Conservation (phyloP, 1,139 yeast genomes). For the Geotrichum candidum region DNA sequence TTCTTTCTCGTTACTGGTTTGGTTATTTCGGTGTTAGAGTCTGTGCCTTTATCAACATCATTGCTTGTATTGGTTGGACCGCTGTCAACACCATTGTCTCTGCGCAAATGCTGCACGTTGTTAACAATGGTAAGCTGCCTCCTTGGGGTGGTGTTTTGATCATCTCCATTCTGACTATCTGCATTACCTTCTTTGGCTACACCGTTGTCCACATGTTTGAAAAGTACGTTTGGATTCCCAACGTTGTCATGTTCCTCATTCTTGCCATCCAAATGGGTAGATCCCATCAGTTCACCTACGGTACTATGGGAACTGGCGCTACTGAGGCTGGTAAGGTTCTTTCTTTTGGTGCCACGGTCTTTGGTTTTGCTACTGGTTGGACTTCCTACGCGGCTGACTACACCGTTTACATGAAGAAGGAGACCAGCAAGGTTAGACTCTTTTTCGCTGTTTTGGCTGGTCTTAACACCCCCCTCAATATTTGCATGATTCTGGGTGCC, state of each 20-base stretch:
- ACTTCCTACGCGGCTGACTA: slow-evolving; percentile 89
- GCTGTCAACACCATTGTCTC: slow-evolving; percentile 87
- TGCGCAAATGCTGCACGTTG: slow-evolving; percentile 75
- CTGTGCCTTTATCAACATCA: slow-evolving; percentile 67
- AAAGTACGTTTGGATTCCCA: slow-evolving; percentile 86
- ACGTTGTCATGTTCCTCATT: slow-evolving; percentile 61
- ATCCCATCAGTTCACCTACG: slow-evolving; percentile 53
- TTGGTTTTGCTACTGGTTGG: slow-evolving; percentile 95
- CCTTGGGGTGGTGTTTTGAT: slow-evolving; percentile 89
- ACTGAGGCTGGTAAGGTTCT: slow-evolving; percentile 69
- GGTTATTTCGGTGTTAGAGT: slow-evolving; percentile 74
- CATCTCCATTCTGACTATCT: slow-evolving; percentile 58
- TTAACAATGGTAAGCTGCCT: slow-evolving; percentile 63
- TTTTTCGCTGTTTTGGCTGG: slow-evolving; percentile 62
- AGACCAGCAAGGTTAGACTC: slow-evolving; percentile 51
- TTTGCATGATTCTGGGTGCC: slow-evolving; percentile 78
- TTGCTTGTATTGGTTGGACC: slow-evolving; percentile 95
- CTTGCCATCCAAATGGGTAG: slow-evolving; percentile 71
- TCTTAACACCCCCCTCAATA: slow-evolving; percentile 58
- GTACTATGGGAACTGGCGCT: slow-evolving; percentile 40
- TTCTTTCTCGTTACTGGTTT: slow-evolving; percentile 67
- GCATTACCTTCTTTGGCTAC: slow-evolving; percentile 84
- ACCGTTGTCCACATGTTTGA: slow-evolving; percentile 75
- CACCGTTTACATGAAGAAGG: slow-evolving; percentile 74
- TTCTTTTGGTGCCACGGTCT: slow-evolving; percentile 78